Base-by-base conservation (phyloP, 2,329 filamentous ascomycete genomes). In the Alternaria dauci region DNA sequence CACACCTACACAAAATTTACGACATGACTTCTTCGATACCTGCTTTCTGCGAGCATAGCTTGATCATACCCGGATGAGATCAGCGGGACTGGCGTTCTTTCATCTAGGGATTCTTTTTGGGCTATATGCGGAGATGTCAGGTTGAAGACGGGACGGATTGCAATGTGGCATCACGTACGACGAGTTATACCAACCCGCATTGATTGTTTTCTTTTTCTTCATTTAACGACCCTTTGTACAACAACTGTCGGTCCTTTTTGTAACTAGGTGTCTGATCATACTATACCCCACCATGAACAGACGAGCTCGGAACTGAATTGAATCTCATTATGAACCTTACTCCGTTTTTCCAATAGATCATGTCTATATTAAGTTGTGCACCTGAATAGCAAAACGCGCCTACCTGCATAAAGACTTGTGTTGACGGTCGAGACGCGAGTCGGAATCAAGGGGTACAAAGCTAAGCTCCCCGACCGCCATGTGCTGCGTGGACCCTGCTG, bases 31-130 rank as follows among this genome's bases (percentile, higher is more conserved):
- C 55, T 66, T 67, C 48, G 60, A 62, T 55, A 63, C 61, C 65
- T 66, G 68, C 70, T 47, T 62, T 70, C 65, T 69, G 69, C 66
- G 65, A 69, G 72, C 71, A 73, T 70, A 58, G 61, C 52, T 69
- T 69, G 66, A 63, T 70, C 69, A 63, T 57, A 56, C 64, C 63
- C 59, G 61, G 65, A 67, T 61, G 64, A 55, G 14, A 63, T 63
- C 56, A 63, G 62, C 51, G 61, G 63, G 62, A 62, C 62, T 64
- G 72, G 71, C 70, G 69, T 74, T 71, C 58, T 55, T 60, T 55
- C 53, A 67, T 58, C 57, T 58, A 54, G 65, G 66, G 42, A 52
- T 55, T 34, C 39, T 56, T 62, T 39, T 59, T 56, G 55, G 50
- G 58, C 47, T 51, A 59, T 53, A 44, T 59, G 42, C 48, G 48